These are phyloP conservation scores for Acacia crassicarpa DNA, from an alignment of 306 rosid genomes.

Conservation along the genomic window DNA sequence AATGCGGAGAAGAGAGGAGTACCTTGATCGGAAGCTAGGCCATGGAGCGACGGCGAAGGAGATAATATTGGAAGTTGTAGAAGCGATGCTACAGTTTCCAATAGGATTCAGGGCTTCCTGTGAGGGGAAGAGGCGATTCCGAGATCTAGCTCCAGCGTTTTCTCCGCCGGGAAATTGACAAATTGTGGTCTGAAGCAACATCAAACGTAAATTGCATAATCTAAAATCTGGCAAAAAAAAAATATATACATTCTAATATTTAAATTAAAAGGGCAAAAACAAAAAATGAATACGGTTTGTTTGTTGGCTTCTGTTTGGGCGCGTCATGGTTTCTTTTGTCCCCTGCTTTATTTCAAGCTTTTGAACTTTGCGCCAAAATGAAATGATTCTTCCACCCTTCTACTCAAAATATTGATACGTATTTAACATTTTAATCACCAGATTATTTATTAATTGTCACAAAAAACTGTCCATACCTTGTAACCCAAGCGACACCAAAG, in stretches of 20 bases:
- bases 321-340: neutral
- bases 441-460: too few species aligned
- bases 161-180: neutral
- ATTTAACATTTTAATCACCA: too few species aligned
- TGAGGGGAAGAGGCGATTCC: neutral
- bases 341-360: neutral
- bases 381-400: neutral
- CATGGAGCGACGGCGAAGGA: neutral
- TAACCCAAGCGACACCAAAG: too few species aligned
- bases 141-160: conserved; percentile 6
- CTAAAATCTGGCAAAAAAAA: neutral
- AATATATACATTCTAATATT: too few species aligned
- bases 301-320: neutral
- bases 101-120: neutral
- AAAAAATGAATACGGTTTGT: neutral
- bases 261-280: neutral
- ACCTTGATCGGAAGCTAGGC: conserved; percentile 35
- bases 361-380: neutral
- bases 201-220: neutral
- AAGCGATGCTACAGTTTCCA: neutral
- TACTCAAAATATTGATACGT: neutral
- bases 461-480: too few species aligned
- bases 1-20: neutral
- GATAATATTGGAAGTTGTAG: neutral
- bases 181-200: neutral